phyloP scores from a whole-genome alignment of 2,329 filamentous ascomycete genomes.

The Uncinocarpus reesii region DNA sequence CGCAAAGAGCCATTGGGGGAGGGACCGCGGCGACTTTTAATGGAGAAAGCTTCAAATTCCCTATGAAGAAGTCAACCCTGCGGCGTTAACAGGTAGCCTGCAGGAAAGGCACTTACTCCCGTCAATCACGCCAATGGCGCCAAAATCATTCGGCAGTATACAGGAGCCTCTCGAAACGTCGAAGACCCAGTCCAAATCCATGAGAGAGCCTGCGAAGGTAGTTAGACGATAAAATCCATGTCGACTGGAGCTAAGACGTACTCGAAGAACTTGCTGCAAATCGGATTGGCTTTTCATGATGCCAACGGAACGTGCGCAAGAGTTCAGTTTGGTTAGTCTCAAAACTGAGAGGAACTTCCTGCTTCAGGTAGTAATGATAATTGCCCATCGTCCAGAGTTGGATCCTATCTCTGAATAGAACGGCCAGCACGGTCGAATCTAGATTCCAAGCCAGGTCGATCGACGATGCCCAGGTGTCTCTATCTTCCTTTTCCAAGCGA shows the following conservation, averaged over 20 bases:
- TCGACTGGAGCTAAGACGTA: conserved; percentile 25
- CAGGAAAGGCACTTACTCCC: conserved; percentile 44
- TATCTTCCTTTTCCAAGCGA: conserved; percentile 51
- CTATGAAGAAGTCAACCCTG: conserved; percentile 28
- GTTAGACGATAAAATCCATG: background rate
- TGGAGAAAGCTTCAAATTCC: conserved; percentile 69
- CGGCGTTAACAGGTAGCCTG: conserved; percentile 1
- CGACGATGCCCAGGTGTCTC: conserved; percentile 44
- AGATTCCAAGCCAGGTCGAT: conserved; percentile 75
- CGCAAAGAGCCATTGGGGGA: conserved; percentile 81
- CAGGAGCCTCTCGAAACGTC: conserved; percentile 59
- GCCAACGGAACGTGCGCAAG: conserved; percentile 50
- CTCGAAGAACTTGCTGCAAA: conserved; percentile 48
- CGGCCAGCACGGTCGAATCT: conserved; percentile 81
- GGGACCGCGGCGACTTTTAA: conserved; percentile 75
- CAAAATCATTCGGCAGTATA: conserved; percentile 62
- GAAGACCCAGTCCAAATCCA: conserved; percentile 58
- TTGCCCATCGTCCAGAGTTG: conserved; percentile 97
- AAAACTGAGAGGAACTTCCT: conserved; percentile 54
- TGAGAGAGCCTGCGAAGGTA: conserved; percentile 37
- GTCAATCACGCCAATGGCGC: conserved; percentile 73
- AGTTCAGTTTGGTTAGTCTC: conserved; percentile 19
- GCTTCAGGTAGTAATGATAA: conserved; percentile 97
- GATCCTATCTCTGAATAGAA: conserved; percentile 61
- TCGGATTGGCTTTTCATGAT: conserved; percentile 70